A percentile compares a stretch with the other conserved stretches of the same genome.
These are phyloP conservation scores for Colletotrichum kahawae DNA, from an alignment of 2,329 filamentous ascomycete species.

Conservation along the genomic window DNA sequence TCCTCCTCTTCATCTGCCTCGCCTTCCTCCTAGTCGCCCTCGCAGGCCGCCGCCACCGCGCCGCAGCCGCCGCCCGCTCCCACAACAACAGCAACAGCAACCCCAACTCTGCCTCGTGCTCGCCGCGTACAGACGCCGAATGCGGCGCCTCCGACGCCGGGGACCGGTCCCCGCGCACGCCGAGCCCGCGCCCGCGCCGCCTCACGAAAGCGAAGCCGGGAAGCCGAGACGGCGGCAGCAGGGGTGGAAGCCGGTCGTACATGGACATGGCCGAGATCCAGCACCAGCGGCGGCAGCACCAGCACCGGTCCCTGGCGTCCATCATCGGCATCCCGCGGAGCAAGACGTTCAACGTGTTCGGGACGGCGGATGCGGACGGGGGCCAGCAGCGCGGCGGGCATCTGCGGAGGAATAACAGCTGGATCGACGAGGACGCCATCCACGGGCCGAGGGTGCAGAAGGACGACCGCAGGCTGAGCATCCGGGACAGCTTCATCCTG, in stretches of 20 bases:
- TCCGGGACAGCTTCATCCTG: slow-evolving; percentile 33
- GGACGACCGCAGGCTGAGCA: slow-evolving; percentile 31
- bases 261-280: slow-evolving; percentile 12
- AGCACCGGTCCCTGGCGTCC: neutral
- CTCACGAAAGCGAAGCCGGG: slow-evolving; percentile 1
- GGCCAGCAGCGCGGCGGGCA: neutral
- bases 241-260: neutral
- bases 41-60: slow-evolving; percentile 32
- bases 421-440: slow-evolving; percentile 57
- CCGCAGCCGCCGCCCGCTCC: neutral
- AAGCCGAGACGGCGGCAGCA: neutral
- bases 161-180: neutral
- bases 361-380: neutral
- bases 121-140: neutral
- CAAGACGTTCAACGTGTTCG: slow-evolving; percentile 32
- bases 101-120: neutral
- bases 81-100: neutral
- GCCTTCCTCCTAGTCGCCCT: slow-evolving; percentile 48
- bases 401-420: slow-evolving; percentile 32
- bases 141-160: neutral
- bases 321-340: slow-evolving; percentile 21
- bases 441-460: slow-evolving; percentile 49
- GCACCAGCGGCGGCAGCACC: neutral
- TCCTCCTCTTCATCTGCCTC: slow-evolving; percentile 47
- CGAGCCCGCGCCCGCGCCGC: slow-evolving; percentile 13